These are phyloP conservation scores for Exophiala bonariae DNA, from an alignment of 2,329 filamentous ascomycete species.

Conservation along the genomic window DNA sequence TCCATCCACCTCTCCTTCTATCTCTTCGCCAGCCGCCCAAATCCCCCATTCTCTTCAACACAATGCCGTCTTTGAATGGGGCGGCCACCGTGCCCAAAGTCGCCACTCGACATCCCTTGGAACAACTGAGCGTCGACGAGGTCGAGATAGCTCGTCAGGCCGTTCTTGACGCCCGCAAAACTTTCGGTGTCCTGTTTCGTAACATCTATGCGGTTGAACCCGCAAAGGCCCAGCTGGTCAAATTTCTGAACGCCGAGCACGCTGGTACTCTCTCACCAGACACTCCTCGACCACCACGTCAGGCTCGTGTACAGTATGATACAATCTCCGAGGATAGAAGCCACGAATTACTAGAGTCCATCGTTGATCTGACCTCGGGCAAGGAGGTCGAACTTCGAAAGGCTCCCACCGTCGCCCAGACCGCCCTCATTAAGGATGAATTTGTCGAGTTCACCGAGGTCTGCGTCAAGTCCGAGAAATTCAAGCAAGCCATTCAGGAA, in stretches of 20 bases:
- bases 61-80: too few relatives aligned
- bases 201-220: conserved; percentile 54
- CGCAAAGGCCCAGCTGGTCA: conserved; percentile 46
- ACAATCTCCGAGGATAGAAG: conserved; percentile 53
- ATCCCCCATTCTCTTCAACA: too few relatives aligned
- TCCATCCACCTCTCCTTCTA: too few relatives aligned
- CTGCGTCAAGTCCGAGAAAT: conserved; percentile 54
- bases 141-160: conserved; percentile 52
- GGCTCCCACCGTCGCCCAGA: conserved; percentile 49
- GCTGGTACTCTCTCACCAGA: conserved; percentile 41
- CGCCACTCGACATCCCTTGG: conserved; percentile 50
- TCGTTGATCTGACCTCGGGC: conserved; percentile 48
- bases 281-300: conserved; percentile 49
- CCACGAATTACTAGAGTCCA: conserved; percentile 56
- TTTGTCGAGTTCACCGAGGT: conserved; percentile 49
- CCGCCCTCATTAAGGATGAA: conserved; percentile 50
- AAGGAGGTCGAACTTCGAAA: conserved; percentile 44
- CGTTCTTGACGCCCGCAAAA: conserved; percentile 43
- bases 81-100: too few relatives aligned
- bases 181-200: conserved; percentile 43
- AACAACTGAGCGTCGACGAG: conserved; percentile 57
- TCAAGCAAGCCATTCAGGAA: conserved; percentile 52
- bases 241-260: conserved; percentile 51
- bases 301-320: conserved; percentile 58
- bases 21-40: too few relatives aligned